Conservation (phyloP, 2,329 filamentous ascomycete species). For the Sarocladiaceae sp. region DNA sequence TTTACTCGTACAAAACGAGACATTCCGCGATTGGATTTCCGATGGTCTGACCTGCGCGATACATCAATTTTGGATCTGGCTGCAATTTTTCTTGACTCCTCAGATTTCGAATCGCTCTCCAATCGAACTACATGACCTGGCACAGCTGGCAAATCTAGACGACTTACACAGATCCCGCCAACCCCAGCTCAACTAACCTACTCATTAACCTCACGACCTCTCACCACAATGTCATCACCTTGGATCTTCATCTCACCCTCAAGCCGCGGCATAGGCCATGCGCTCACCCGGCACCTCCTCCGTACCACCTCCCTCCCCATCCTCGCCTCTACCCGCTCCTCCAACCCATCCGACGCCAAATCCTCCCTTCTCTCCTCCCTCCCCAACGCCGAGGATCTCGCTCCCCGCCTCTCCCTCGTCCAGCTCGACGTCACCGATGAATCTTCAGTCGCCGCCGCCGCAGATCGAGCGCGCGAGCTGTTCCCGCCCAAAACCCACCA, state of each 20-base stretch:
- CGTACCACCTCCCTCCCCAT: slow-evolving; percentile 41
- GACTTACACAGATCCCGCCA: too few species aligned
- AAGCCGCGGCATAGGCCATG: slow-evolving; percentile 41
- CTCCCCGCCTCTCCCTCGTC: slow-evolving; percentile 32
- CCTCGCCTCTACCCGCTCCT: slow-evolving; percentile 35
- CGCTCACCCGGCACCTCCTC: slow-evolving; percentile 42
- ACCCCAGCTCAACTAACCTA: too few species aligned
- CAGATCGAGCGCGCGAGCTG: slow-evolving; percentile 39
- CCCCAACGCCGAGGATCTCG: slow-evolving; percentile 15
- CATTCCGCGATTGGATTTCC: too few species aligned
- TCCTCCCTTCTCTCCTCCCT: slow-evolving; percentile 25
- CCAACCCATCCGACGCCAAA: slow-evolving; percentile 29
- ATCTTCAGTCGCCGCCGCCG: slow-evolving; percentile 51
- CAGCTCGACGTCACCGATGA: slow-evolving; percentile 52
- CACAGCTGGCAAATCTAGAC: too few species aligned
- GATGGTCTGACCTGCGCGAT: too few species aligned
- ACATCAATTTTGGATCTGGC: too few species aligned
- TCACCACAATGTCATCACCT: slow-evolving; percentile 35
- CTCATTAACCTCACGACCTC: background rate
- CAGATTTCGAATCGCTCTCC: too few species aligned
- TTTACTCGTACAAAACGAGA: too few species aligned
- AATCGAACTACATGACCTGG: too few species aligned
- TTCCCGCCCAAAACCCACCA: slow-evolving; percentile 48
- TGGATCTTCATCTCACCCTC: slow-evolving; percentile 45
- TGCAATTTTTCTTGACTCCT: too few species aligned